phyloP scores from a whole-genome alignment of 75 land plant species.

The Cryptomeria japonica region DNA sequence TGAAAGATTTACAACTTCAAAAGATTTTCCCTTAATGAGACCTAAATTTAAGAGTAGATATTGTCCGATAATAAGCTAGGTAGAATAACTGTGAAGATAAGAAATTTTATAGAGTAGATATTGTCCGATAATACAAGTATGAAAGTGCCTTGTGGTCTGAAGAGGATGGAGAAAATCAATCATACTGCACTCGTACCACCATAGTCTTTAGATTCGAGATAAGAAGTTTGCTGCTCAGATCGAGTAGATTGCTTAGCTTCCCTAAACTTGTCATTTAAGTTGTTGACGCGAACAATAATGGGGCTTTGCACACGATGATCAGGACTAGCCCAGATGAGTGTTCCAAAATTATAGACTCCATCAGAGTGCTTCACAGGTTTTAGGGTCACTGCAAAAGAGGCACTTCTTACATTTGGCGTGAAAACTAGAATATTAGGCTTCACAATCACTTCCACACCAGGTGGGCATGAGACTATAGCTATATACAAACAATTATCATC shows the following conservation, averaged over 20 bases:
- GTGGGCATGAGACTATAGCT: constrained; percentile 33
- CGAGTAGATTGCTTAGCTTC: too few species aligned
- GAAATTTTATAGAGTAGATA: not conserved
- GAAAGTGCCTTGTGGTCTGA: too few species aligned
- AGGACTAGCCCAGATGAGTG: constrained; percentile 65
- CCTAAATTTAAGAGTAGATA: too few species aligned
- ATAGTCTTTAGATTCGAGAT: not conserved
- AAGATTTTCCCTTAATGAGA: not conserved
- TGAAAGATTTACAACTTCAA: not conserved
- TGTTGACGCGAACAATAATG: constrained; percentile 47
- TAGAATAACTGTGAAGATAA: not conserved
- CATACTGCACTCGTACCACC: not conserved
- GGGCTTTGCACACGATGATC: constrained; percentile 63
- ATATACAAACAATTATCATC: constrained; percentile 27
- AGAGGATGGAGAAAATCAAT: not conserved
- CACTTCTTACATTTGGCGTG: constrained; percentile 14
- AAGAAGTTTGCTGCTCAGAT: too few species aligned
- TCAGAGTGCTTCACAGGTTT: constrained; percentile 33
- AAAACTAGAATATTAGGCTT: constrained; percentile 53
- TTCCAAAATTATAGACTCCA: constrained; percentile 62
- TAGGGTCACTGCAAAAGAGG: constrained; percentile 46
- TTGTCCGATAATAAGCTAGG: too few species aligned
- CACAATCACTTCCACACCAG: constrained; percentile 61
- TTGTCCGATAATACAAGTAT: not conserved
- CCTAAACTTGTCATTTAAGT: not conserved